Evolutionary conservation across 2,329 filamentous ascomycete species (phyloP).

Genomic region (Fusarium lyarnte): DNA sequence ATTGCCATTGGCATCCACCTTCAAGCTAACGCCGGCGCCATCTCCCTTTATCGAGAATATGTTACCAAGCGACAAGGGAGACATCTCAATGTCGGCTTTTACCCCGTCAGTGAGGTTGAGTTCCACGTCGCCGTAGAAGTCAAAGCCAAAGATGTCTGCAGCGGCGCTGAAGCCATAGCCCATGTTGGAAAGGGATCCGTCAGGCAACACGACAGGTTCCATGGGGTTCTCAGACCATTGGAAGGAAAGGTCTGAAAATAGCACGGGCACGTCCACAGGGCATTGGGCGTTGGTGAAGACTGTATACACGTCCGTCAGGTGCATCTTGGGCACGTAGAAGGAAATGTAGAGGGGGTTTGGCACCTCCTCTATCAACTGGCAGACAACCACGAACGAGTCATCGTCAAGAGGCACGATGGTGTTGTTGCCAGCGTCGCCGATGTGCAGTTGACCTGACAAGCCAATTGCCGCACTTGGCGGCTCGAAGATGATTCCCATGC

Average conservation of each 20-base stretch:
- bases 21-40: neutral
- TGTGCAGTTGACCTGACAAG: neutral
- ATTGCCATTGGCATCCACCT: neutral
- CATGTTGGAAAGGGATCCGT: neutral
- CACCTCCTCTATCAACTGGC: neutral
- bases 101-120: neutral
- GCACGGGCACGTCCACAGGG: neutral
- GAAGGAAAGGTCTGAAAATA: neutral
- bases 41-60: neutral
- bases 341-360: neutral
- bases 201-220: neutral
- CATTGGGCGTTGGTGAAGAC: neutral
- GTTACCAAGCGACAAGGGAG: neutral
- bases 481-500: neutral
- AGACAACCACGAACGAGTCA: neutral
- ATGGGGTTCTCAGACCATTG: neutral
- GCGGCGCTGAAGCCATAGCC: neutral
- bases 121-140: neutral
- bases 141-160: neutral
- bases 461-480: neutral
- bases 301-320: neutral
- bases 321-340: constrained; percentile 1
- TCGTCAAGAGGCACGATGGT: neutral
- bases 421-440: neutral
- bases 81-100: neutral